These are phyloP conservation scores for Claviceps capensis DNA, from an alignment of 2,329 filamentous ascomycete species.

Conservation along the genomic window DNA sequence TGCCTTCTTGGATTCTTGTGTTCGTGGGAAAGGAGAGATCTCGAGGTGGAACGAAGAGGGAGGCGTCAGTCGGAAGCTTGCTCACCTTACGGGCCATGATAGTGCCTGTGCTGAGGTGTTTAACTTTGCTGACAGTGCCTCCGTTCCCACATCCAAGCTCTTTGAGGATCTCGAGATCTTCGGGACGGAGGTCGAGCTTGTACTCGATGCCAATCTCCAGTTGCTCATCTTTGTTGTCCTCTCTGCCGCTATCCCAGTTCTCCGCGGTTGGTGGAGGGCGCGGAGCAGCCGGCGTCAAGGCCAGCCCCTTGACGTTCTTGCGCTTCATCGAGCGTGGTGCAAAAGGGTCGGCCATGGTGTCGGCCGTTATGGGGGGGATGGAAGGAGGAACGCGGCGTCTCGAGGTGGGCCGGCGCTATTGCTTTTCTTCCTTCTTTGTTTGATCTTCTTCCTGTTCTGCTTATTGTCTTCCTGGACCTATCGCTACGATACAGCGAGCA, in stretches of 20 bases:
- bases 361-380: not conserved
- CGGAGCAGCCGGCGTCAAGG: constrained; percentile 65
- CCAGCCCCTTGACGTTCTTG: constrained; percentile 96
- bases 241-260: constrained; percentile 49
- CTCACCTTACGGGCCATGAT: constrained; percentile 93
- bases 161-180: constrained; percentile 85
- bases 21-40: not conserved
- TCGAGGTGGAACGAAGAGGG: not conserved
- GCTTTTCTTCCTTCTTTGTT: not conserved
- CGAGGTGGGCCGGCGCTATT: not conserved
- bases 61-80: not conserved
- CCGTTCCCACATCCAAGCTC: constrained; percentile 94
- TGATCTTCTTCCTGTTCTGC: not conserved
- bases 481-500: not conserved
- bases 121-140: constrained; percentile 95
- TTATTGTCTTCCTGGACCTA: not conserved
- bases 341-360: constrained; percentile 47
- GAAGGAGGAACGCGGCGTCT: not conserved
- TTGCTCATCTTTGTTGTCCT: constrained; percentile 41
- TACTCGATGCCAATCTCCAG: constrained; percentile 97
- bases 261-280: constrained; percentile 61
- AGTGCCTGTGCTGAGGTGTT: constrained; percentile 85
- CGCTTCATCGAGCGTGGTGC: constrained; percentile 81
- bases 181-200: constrained; percentile 78
- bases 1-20: not conserved